Base-by-base conservation (phyloP, 805 yeast genomes). In the Lipomyces orientalis region DNA sequence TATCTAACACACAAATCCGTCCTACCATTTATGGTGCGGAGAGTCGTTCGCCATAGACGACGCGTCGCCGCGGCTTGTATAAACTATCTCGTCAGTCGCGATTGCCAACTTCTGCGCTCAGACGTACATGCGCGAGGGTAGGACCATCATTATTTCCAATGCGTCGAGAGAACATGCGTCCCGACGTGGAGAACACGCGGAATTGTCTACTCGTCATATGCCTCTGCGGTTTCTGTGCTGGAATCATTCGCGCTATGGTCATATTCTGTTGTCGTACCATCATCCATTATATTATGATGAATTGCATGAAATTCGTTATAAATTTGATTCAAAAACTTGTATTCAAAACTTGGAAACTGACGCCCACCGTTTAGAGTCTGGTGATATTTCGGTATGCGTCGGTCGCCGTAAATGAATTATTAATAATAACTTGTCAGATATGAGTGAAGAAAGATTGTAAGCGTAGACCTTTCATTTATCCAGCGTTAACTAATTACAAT, bases 11-110 rank as follows among this genome's bases (percentile, higher is more conserved):
- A 52, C 22, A 25, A 25, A 1, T 14, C 16, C 16, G 14, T n/a
- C 19, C 6, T 52, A 52, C 55, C 34, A 25, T 52, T 57, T 10
- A 62, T 62, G 10, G 65, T 51, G 14, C 69, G 65, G 19, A 66
- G 49, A 16, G 60, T 35, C 1, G 49, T 58, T 8, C 69, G 63
- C 66, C 66, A 66, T 14, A 66, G 43, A 12, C 62, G 65, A 7
- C 65, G 63, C 4, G 66, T 65, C 6, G 63, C 64, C 1, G 69
- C 35, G 5, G 64, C 60, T 58, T 66, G 69, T 14, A 66, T 43
- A 34, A 66, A 66, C 65, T 66, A 37, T 7, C n/a, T 3, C 39
- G 49, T n/a, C 49, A 34, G 22, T 22, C 14, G 14, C 25, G 10
- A 4, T 5, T 19, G 22, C 9, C 46, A 10, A 16, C 29, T 16